Evolutionary conservation across 805 yeast species (phyloP).

Genomic region (Tetrapisispora phaffii): DNA sequence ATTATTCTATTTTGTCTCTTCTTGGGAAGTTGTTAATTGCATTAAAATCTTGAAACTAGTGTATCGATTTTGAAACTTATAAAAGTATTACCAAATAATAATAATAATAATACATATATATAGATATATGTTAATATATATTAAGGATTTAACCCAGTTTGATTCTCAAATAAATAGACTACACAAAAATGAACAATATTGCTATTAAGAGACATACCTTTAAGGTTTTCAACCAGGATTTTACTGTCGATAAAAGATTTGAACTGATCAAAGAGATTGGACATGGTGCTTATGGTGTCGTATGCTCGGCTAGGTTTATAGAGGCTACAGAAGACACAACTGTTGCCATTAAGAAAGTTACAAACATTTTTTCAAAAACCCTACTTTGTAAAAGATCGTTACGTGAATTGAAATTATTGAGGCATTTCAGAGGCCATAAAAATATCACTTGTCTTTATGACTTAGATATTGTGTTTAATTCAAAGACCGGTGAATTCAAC

Average conservation of each 20-base stretch:
- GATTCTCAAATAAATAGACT: no score
- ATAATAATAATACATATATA: no score
- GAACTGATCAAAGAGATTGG: constrained; percentile 89
- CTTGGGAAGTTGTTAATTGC: no score
- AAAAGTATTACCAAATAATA: no score
- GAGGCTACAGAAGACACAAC: constrained; percentile 59
- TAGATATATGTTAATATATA: no score
- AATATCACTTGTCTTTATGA: constrained; percentile 93
- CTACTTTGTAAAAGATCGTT: constrained; percentile 86
- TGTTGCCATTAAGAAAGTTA: constrained; percentile 93
- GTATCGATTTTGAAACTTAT: no score
- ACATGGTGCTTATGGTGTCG: constrained; percentile 97
- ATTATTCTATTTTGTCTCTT: no score
- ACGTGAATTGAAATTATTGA: constrained; percentile 78
- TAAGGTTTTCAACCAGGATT: constrained; percentile 81
- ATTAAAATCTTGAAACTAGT: no score
- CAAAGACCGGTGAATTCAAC: constrained; percentile 64
- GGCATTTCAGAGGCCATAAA: constrained; percentile 93
- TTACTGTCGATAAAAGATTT: constrained; percentile 80
- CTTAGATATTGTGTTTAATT: constrained; percentile 64
- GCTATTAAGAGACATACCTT: constrained; percentile 26
- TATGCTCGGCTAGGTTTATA: constrained; percentile 82
- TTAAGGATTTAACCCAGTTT: no score
- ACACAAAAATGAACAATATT: not conserved
- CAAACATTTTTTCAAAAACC: constrained; percentile 86